A percentile compares a stretch with the other conserved stretches of the same genome.
phyloP scores from a whole-genome alignment of 768 basidiomycete species.

The Xerocomus brunneocitrinus region DNA sequence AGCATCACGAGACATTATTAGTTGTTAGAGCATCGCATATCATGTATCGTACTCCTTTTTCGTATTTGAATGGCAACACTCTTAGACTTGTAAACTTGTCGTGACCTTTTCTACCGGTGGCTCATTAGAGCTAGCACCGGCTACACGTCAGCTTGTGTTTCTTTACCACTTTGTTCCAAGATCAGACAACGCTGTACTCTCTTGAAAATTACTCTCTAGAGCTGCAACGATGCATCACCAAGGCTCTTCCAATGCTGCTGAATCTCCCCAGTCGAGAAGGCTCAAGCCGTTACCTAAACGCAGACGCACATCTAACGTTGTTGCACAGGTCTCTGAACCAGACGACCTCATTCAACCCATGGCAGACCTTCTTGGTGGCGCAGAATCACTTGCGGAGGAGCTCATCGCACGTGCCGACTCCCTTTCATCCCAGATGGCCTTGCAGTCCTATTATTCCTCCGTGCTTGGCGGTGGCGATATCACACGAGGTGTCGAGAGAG shows the following conservation, averaged over 20 bases:
- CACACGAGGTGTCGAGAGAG: slow-evolving; percentile 33
- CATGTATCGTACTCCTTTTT: slow-evolving; percentile 37
- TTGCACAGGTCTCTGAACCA: slow-evolving; percentile 21
- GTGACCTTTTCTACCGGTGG: neutral
- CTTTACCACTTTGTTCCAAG: slow-evolving; percentile 13
- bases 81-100: slow-evolving; percentile 8
- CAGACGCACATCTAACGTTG: slow-evolving; percentile 46
- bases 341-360: slow-evolving; percentile 29
- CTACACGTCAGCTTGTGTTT: slow-evolving; percentile 30
- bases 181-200: neutral
- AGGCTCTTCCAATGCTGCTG: slow-evolving; percentile 35
- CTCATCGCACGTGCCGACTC: slow-evolving; percentile 54
- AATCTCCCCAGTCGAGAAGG: slow-evolving; percentile 44
- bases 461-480: slow-evolving; percentile 39
- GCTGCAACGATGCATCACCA: slow-evolving; percentile 43
- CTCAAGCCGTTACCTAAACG: slow-evolving; percentile 80
- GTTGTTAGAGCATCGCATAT: slow-evolving; percentile 65
- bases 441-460: slow-evolving; percentile 63
- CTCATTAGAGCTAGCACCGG: neutral
- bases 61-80: slow-evolving; percentile 21
- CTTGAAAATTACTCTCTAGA: slow-evolving; percentile 7
- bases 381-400: slow-evolving; percentile 52
- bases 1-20: slow-evolving; percentile 59
- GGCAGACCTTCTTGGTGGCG: slow-evolving; percentile 35
- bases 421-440: slow-evolving; percentile 53